Conservation (phyloP, 1,284 basidiomycete species). For the Pyrrhoderma noxium region DNA sequence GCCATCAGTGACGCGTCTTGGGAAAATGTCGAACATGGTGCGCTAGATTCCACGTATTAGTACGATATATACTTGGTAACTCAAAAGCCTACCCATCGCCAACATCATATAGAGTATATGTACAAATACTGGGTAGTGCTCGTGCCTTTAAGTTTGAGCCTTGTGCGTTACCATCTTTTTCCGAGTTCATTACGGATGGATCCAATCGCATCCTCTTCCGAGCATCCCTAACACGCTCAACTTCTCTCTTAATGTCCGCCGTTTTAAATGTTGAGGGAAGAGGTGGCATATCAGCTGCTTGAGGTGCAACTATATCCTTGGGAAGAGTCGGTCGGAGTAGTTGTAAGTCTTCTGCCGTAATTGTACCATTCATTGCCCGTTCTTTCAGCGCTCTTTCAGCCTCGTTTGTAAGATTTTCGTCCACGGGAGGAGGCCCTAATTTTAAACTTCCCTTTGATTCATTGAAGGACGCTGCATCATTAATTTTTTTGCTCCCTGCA, state of each 20-base stretch:
- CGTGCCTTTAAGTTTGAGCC: slow-evolving; percentile 47
- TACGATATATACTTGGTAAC: slow-evolving; percentile 13
- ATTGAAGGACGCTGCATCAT: slow-evolving; percentile 69
- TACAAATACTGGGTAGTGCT: slow-evolving; percentile 83
- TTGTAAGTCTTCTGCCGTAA: slow-evolving; percentile 54
- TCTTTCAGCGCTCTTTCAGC: slow-evolving; percentile 67
- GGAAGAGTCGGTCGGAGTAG: slow-evolving; percentile 39
- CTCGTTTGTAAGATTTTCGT: slow-evolving; percentile 75
- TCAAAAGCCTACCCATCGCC: slow-evolving; percentile 69
- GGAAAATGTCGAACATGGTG: slow-evolving; percentile 86
- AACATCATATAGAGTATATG: slow-evolving; percentile 88
- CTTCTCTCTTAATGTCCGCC: slow-evolving; percentile 87
- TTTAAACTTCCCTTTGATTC: slow-evolving; percentile 68
- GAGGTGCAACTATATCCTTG: slow-evolving; percentile 54
- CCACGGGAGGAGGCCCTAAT: slow-evolving; percentile 72
- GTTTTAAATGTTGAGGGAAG: slow-evolving; percentile 78
- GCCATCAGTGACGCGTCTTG: slow-evolving; percentile 92
- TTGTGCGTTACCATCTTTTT: slow-evolving; percentile 53
- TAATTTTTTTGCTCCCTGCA: slow-evolving; percentile 28
- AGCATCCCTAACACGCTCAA: slow-evolving; percentile 84
- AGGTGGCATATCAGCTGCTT: slow-evolving; percentile 71
- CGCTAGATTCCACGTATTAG: slow-evolving; percentile 39
- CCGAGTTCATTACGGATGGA: slow-evolving; percentile 50
- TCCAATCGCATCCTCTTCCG: slow-evolving; percentile 86
- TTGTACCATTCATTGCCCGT: slow-evolving; percentile 49